Evolutionary conservation across 2,329 filamentous ascomycete genomes (phyloP).

Genomic region (Colletotrichum tofieldiae): DNA sequence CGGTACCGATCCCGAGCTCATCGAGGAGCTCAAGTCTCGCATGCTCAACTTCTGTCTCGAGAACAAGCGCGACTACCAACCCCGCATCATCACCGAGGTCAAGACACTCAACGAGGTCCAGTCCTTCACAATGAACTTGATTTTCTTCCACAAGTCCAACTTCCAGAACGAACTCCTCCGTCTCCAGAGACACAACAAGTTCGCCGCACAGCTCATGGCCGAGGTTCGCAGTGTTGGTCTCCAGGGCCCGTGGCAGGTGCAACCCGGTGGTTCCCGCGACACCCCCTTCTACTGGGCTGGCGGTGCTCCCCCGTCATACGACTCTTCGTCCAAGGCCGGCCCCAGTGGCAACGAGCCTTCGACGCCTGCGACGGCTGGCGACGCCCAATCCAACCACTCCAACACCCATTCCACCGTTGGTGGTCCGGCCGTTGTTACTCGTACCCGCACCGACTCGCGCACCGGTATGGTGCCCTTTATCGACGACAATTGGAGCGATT

Average conservation of each 20-base stretch:
- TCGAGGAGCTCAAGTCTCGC: constrained; percentile 84
- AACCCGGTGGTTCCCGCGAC: constrained; percentile 79
- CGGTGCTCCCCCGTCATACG: constrained; percentile 53
- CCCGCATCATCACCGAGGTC: constrained; percentile 89
- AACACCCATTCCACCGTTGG: constrained; percentile 47
- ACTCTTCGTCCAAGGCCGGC: constrained; percentile 47
- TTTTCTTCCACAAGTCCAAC: constrained; percentile 98
- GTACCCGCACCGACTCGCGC: constrained; percentile 42
- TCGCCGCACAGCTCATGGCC: constrained; percentile 91
- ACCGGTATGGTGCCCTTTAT: constrained; percentile 45
- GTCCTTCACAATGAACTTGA: constrained; percentile 88
- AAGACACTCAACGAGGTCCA: constrained; percentile 85
- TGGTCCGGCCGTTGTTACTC: constrained; percentile 48
- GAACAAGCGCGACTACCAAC: constrained; percentile 92
- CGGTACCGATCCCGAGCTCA: constrained; percentile 86
- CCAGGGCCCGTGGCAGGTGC: constrained; percentile 76
- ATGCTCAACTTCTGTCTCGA: constrained; percentile 86
- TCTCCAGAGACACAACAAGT: constrained; percentile 92
- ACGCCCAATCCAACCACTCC: constrained; percentile 45
- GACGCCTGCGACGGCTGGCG: constrained; percentile 34
- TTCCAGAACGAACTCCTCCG: constrained; percentile 96
- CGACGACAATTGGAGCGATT: constrained; percentile 56
- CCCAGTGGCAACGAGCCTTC: constrained; percentile 40
- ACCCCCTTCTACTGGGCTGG: constrained; percentile 73
- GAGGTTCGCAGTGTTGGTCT: constrained; percentile 88